Evolutionary conservation across 2,329 filamentous ascomycete genomes (phyloP), one percentile per base, ranked within the genome.

Genomic region (Paecilomyces sp.): DNA sequence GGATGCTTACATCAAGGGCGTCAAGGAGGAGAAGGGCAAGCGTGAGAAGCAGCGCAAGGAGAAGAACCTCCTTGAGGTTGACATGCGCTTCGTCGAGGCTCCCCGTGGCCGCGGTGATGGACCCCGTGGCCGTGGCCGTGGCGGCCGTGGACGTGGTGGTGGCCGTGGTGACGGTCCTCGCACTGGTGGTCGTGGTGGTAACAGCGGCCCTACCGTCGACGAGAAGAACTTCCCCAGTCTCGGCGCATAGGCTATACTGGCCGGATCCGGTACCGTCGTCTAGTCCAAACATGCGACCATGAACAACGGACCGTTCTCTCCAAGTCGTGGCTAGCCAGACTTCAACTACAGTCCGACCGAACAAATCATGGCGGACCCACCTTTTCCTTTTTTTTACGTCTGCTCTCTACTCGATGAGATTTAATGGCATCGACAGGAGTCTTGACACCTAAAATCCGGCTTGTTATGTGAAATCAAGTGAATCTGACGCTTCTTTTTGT

Each of bases 21-120:
- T 12, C 11, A 77, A 83, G 66, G 83, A 81, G 64, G 88, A 88
- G 80, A 97, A 97, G 88, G 78, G 86, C 76, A 80, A 80, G 74
- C 90, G 90, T 74, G 87, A 93, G 82, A 91, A 91, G 74, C 89
- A 93, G 83, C 89, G 89, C 81, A 94, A 94, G 86, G 85, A 89
- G 80, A 97, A 97, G 88, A 86, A 90, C 78, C 79, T 89, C 75
- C 76, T 97, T 70, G 91, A 96, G 73, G 90, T 97, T 66, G 92
- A 96, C 78, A 86, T 92, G 80, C 85, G 89, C 73, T 91, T 84
- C 76, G 83, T 90, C 69, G 90, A 93, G 81, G 82, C 84, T 61
- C 82, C 84, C 67, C 81, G 82, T 69, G 75, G 78, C 60, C 77
- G 82, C 66, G 70, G 77, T 67, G 78, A 82, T 58, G 80, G 79